phyloP scores from a whole-genome alignment of 345 rosid species.

The Salix dunnii region DNA sequence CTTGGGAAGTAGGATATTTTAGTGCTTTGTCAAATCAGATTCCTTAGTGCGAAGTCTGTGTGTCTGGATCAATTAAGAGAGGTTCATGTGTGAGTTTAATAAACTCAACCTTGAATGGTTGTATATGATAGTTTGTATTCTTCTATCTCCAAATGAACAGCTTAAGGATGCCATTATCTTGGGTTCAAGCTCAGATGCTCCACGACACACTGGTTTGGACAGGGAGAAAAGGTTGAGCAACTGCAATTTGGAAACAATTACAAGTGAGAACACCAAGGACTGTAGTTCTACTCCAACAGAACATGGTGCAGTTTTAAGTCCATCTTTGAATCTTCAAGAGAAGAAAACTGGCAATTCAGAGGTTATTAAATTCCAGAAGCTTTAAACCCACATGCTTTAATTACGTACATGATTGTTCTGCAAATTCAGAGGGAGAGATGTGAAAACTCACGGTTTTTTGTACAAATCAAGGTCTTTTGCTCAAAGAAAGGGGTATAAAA shows the following conservation, averaged over 20 bases:
- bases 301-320: constrained; percentile 3
- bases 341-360: constrained; percentile 17
- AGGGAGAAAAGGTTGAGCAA: constrained; percentile 12
- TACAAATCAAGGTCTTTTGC: not conserved
- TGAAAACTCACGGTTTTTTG: not conserved
- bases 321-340: constrained; percentile 32
- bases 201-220: not conserved
- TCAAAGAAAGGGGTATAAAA: not conserved
- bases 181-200: constrained; percentile 12
- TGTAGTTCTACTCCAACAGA: constrained; percentile 13
- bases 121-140: constrained; percentile 1
- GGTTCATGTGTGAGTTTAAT: not conserved
- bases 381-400: constrained; percentile 8
- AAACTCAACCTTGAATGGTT: not conserved
- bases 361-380: constrained; percentile 34
- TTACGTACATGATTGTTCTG: not conserved
- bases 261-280: constrained; percentile 29
- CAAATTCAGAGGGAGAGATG: not conserved
- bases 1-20: not conserved
- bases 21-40: not conserved
- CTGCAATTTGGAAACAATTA: not conserved
- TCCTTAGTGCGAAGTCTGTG: not conserved
- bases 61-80: not conserved
- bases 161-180: constrained; percentile 13
- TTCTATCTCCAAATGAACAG: constrained; percentile 27